Base-by-base conservation (phyloP, 495 filamentous ascomycete genomes). In the Podospora pseudopauciseta region DNA sequence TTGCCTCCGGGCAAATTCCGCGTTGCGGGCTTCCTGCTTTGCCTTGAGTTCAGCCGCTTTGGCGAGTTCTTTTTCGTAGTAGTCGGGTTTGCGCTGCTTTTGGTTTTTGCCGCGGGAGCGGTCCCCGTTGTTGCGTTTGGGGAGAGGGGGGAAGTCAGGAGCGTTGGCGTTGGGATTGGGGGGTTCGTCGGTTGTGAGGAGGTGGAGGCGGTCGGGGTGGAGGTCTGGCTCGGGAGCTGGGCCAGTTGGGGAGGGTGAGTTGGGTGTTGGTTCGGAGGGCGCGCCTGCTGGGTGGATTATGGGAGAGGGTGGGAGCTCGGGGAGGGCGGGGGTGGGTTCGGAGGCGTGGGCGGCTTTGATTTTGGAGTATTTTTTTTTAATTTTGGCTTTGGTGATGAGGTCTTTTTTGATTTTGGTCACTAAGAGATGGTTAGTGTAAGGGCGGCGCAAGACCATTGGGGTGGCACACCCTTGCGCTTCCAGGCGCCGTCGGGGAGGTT, bases 401-500 rank as follows among this genome's bases (percentile, higher is more conserved):
- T 91, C 86, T 65, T 89, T 84, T 77, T 98, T 98, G 73, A 97
- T 95, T 79, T 96, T 97, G 81, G 92, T 87, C 60, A 91, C 94
- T 97, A 64, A 6, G 39, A 9, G 39, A 2, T 49, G 39, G 68
- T 63, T 27, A 44, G 65, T 74, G 68, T 20, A 23, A 58, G 20
- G 16, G 39, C 56, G n/a, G 32, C 2, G 23, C 23, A 7, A 30
- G 55, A 9, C 23, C 23, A 23, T 23, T 23, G 23, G 44, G 28
- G 61, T 19, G 58, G 57, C 71, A 64, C 78, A 95, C 94, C 87
- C 86, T 97, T 97, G 68, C 95, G 91, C 72, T 88, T 87, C 86
- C 96, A 91, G 19, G 90, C 89, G 53, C 95, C 95, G 78, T 98
- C 94, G 27, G 95, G 95, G 19, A 99, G 84, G 76, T 97, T 96